Evolutionary conservation across 2,329 filamentous ascomycete species (phyloP).

Genomic region (Didymellaceae sp.): DNA sequence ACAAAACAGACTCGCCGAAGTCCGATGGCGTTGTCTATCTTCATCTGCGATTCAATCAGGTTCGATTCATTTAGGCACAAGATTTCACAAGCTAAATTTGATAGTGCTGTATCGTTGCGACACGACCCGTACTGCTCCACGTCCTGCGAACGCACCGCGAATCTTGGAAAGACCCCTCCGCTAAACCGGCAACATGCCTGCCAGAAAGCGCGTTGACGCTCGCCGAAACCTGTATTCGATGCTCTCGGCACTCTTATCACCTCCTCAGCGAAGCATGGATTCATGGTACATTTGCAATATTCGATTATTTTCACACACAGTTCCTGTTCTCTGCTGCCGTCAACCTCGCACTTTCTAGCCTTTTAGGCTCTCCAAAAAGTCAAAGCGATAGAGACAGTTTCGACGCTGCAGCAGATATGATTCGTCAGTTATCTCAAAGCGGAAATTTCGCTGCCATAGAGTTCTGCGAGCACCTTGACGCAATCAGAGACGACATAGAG

Average conservation of each 20-base stretch:
- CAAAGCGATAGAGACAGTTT: constrained; percentile 22
- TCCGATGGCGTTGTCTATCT: constrained; percentile 42
- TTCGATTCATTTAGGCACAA: constrained; percentile 4
- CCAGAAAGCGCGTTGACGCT: constrained; percentile 47
- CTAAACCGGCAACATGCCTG: constrained; percentile 10
- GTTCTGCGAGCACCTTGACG: constrained; percentile 25
- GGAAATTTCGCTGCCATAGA: constrained; percentile 25
- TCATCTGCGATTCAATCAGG: constrained; percentile 46
- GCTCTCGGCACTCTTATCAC: constrained; percentile 54
- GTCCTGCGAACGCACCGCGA: constrained; percentile 32
- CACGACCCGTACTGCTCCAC: constrained; percentile 44
- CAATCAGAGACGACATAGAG: constrained; percentile 20
- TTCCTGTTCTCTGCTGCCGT: constrained; percentile 57
- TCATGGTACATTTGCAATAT: constrained; percentile 55
- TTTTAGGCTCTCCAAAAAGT: constrained; percentile 38
- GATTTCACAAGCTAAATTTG: background rate
- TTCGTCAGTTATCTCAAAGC: constrained; percentile 20
- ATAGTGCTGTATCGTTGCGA: constrained; percentile 40
- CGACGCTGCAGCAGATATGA: constrained; percentile 22
- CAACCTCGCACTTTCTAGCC: constrained; percentile 54
- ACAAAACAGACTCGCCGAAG: constrained; percentile 23
- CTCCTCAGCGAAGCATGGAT: constrained; percentile 56
- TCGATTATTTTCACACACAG: constrained; percentile 57
- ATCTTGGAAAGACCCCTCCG: constrained; percentile 9
- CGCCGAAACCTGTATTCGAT: constrained; percentile 55